Conservation (phyloP, 371 early-diverging fungal genomes). For the Paraphysoderma sedebokerense region DNA sequence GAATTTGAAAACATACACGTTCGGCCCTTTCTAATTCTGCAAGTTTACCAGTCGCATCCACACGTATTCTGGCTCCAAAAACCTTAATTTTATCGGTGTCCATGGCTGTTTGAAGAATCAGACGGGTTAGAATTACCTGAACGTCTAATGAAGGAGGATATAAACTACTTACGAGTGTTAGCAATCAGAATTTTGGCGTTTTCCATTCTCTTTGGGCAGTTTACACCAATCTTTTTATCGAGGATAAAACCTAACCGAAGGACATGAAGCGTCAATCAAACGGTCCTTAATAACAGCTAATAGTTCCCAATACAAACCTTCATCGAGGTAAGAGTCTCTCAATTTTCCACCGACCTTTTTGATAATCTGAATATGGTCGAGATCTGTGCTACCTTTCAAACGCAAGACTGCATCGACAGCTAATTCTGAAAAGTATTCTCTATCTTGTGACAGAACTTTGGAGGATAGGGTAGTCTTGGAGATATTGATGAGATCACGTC, state of each 20-base stretch:
- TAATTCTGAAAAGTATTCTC: slow-evolving; percentile 90
- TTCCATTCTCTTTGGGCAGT: slow-evolving; percentile 89
- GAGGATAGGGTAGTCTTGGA: slow-evolving; percentile 96
- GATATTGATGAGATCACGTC: slow-evolving; percentile 85
- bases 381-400: slow-evolving; percentile 87
- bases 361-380: slow-evolving; percentile 98
- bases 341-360: slow-evolving; percentile 96
- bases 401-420: slow-evolving; percentile 95
- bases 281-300: too few species aligned
- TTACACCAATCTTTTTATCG: slow-evolving; percentile 95
- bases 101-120: slow-evolving; percentile 55
- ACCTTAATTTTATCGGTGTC: slow-evolving; percentile 99
- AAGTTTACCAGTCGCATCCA: slow-evolving; percentile 91
- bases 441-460: slow-evolving; percentile 93
- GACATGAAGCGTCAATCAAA: too few species aligned
- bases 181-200: slow-evolving; percentile 95
- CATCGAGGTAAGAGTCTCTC: slow-evolving; percentile 91
- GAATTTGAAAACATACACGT: slow-evolving; percentile 28
- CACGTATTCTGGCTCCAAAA: slow-evolving; percentile 95
- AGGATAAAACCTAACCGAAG: slow-evolving; percentile 65
- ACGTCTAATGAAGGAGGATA: background rate
- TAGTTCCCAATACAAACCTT: slow-evolving; percentile 54
- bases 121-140: background rate
- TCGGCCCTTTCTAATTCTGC: slow-evolving; percentile 98
- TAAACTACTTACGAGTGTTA: slow-evolving; percentile 66